Evolutionary conservation across 2,329 filamentous ascomycete species (phyloP).

Genomic region (Drechslerella dactyloides): DNA sequence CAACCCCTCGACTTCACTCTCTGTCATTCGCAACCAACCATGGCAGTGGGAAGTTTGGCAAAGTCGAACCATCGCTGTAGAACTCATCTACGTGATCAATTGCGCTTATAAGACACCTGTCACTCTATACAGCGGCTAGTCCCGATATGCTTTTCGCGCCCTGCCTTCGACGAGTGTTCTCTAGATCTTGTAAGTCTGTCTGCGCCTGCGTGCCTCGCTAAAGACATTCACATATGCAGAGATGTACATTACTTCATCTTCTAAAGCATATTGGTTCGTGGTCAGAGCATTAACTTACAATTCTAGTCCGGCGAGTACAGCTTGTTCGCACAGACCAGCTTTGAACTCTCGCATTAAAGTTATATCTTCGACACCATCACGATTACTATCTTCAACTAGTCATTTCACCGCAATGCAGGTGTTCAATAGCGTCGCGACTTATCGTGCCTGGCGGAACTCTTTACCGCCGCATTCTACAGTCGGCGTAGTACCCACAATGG

Average conservation of each 20-base stretch:
- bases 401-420: slow-evolving; percentile 67
- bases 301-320: slow-evolving; percentile 31
- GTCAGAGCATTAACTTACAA: slow-evolving; percentile 46
- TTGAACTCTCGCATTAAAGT: not conserved
- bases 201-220: too few relatives aligned
- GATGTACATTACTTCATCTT: too few relatives aligned
- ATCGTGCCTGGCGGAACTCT: slow-evolving; percentile 73
- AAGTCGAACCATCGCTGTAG: too few relatives aligned
- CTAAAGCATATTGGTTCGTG: not conserved
- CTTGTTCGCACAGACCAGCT: not conserved
- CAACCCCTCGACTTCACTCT: not conserved
- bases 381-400: slow-evolving; percentile 57
- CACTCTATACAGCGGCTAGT: too few relatives aligned
- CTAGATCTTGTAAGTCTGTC: too few relatives aligned
- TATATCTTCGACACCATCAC: not conserved
- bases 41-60: slow-evolving; percentile 2
- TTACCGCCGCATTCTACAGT: slow-evolving; percentile 73
- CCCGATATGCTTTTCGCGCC: too few relatives aligned
- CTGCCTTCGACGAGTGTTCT: too few relatives aligned
- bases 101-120: too few relatives aligned
- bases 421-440: slow-evolving; percentile 74
- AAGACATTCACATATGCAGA: too few relatives aligned
- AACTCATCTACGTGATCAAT: too few relatives aligned
- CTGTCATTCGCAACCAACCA: slow-evolving; percentile 8
- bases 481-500: slow-evolving; percentile 95